phyloP scores from a whole-genome alignment of 306 rosid species.

The Malus sylvestris region DNA sequence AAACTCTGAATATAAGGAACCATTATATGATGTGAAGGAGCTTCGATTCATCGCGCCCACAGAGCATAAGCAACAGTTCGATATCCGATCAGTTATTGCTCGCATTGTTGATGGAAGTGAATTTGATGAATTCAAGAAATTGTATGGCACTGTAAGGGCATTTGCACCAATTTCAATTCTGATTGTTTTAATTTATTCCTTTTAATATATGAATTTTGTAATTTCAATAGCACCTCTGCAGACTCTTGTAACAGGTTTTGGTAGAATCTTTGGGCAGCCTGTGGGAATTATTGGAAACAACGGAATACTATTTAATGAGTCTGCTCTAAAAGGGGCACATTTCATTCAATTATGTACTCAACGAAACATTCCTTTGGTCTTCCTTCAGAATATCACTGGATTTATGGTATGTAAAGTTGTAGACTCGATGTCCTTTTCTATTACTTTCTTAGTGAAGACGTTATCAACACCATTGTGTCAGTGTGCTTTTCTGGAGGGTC shows the following conservation, averaged over 20 bases:
- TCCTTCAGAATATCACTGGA: constrained; percentile 97
- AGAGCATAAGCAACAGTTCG: constrained; percentile 86
- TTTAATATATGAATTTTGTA: not conserved
- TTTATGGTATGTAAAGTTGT: constrained; percentile 59
- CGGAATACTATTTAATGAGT: constrained; percentile 86
- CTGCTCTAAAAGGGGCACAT: constrained; percentile 93
- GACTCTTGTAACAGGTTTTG: constrained; percentile 97
- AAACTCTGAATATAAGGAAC: constrained; percentile 50
- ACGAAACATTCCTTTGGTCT: constrained; percentile 78
- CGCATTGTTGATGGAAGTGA: constrained; percentile 93
- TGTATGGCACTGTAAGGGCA: constrained; percentile 92
- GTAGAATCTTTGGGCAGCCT: constrained; percentile 81
- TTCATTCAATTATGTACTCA: constrained; percentile 87
- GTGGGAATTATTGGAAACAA: constrained; percentile 96
- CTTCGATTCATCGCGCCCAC: constrained; percentile 88
- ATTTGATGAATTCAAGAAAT: constrained; percentile 96
- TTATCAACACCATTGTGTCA: not conserved
- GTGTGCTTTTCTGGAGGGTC: not conserved
- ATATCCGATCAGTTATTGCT: constrained; percentile 77
- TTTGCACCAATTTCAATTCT: constrained; percentile 24
- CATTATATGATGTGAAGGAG: constrained; percentile 59
- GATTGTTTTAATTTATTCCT: constrained; percentile 3
- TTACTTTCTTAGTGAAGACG: not conserved
- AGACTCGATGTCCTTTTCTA: constrained; percentile 10
- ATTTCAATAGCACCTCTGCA: constrained; percentile 34